Conservation (phyloP, 805 yeast genomes). For the Yarrowia hollandica region DNA sequence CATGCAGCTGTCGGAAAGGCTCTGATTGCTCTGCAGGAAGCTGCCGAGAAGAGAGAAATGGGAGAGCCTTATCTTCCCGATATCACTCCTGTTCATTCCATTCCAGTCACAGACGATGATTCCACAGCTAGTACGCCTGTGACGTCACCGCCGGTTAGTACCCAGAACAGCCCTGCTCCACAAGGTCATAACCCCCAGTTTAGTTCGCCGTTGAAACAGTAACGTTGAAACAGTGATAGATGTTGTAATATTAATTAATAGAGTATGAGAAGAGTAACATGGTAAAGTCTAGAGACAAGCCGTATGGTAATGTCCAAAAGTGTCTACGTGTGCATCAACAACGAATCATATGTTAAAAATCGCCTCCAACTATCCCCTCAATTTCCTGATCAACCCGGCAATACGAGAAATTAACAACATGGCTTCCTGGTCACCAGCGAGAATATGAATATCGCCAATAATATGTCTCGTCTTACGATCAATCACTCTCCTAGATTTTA, state of each 20-base stretch:
- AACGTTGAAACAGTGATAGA: too few species aligned
- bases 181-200: neutral
- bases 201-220: neutral
- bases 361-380: slow-evolving; percentile 15
- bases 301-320: too few species aligned
- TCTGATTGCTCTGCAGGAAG: slow-evolving; percentile 58
- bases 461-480: neutral
- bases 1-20: slow-evolving; percentile 71
- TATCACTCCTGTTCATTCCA: slow-evolving; percentile 9
- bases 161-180: neutral
- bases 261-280: too few species aligned
- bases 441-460: neutral
- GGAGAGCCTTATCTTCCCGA: slow-evolving; percentile 3
- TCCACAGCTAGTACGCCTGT: neutral
- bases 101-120: slow-evolving; percentile 7
- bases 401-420: neutral
- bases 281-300: too few species aligned
- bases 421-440: slow-evolving; percentile 5
- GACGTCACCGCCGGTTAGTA: neutral
- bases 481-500: neutral
- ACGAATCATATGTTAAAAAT: too few species aligned
- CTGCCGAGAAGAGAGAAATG: slow-evolving; percentile 44
- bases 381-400: slow-evolving; percentile 2
- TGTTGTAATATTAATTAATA: too few species aligned
- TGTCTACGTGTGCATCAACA: too few species aligned